Conservation (phyloP, 1,284 basidiomycete species). For the Pterula multifida region DNA sequence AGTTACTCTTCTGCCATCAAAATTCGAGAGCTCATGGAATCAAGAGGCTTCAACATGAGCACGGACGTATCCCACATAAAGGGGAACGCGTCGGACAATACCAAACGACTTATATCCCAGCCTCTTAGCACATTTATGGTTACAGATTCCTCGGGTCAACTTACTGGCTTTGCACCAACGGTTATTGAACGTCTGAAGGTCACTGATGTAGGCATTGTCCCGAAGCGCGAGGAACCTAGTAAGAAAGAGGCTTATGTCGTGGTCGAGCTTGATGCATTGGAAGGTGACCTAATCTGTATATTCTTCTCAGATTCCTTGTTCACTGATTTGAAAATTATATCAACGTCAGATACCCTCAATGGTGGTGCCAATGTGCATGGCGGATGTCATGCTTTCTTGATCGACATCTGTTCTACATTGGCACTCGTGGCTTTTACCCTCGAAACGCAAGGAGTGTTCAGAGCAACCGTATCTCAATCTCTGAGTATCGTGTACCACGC, state of each 20-base stretch:
- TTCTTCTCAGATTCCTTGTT: conserved; percentile 16
- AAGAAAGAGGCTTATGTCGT: conserved; percentile 36
- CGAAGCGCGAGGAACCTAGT: conserved; percentile 30
- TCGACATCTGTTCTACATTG: conserved; percentile 43
- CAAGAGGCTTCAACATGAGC: conserved; percentile 3
- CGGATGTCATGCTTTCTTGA: conserved; percentile 35
- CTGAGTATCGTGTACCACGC: conserved; percentile 41
- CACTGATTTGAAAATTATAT: not conserved
- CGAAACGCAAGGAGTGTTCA: conserved; percentile 14
- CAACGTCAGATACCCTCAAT: conserved; percentile 40
- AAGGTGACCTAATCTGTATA: conserved; percentile 25
- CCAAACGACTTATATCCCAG: conserved; percentile 23
- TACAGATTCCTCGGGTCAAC: conserved; percentile 8
- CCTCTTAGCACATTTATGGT: conserved; percentile 13
- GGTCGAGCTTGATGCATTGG: conserved; percentile 30
- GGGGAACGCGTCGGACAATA: conserved; percentile 30
- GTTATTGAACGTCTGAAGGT: conserved; percentile 22
- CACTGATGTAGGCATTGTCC: conserved; percentile 29
- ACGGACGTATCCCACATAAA: conserved; percentile 17
- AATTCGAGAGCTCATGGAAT: not conserved
- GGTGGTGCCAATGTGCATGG: conserved; percentile 33
- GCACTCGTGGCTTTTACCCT: conserved; percentile 23
- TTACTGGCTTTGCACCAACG: conserved; percentile 19
- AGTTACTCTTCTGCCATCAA: not conserved
- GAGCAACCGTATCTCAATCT: conserved; percentile 30